These are phyloP conservation scores for Uronychia setigera DNA, from an alignment of 73 alveolate species.

Conservation along the genomic window DNA sequence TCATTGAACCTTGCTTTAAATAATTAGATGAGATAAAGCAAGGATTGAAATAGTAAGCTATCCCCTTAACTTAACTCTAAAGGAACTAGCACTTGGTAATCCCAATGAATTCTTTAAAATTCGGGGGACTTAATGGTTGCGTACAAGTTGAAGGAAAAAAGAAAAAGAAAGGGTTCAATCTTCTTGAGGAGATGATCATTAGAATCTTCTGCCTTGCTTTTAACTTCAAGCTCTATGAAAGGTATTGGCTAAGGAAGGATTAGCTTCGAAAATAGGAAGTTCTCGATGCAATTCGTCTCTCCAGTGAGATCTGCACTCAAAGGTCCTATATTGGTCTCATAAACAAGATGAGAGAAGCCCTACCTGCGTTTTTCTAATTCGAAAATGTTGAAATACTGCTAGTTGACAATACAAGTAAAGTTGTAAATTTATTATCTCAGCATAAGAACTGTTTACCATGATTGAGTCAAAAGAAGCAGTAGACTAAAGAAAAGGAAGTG, in stretches of 20 bases:
- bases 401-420: conserved; percentile 8
- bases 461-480: conserved; percentile 12
- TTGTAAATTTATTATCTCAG: background rate
- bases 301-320: conserved; percentile 56
- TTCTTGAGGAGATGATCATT: conserved; percentile 39
- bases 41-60: background rate
- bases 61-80: background rate
- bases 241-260: conserved; percentile 40
- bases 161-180: conserved; percentile 45
- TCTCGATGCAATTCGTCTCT: conserved; percentile 39
- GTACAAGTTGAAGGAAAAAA: conserved; percentile 39
- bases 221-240: conserved; percentile 25
- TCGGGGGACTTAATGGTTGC: background rate
- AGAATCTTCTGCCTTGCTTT: conserved; percentile 40
- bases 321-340: conserved; percentile 51
- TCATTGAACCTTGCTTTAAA: conserved; percentile 41
- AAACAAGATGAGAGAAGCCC: conserved; percentile 39
- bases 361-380: conserved; percentile 52
- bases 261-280: conserved; percentile 30
- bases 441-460: conserved; percentile 38
- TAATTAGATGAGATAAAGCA: conserved; percentile 22
- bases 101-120: background rate
- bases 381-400: conserved; percentile 53
- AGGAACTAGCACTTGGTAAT: background rate
- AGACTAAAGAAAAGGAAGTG: background rate